Conservation (phyloP, 2,329 filamentous ascomycete genomes). For the Exophiala viscosa region DNA sequence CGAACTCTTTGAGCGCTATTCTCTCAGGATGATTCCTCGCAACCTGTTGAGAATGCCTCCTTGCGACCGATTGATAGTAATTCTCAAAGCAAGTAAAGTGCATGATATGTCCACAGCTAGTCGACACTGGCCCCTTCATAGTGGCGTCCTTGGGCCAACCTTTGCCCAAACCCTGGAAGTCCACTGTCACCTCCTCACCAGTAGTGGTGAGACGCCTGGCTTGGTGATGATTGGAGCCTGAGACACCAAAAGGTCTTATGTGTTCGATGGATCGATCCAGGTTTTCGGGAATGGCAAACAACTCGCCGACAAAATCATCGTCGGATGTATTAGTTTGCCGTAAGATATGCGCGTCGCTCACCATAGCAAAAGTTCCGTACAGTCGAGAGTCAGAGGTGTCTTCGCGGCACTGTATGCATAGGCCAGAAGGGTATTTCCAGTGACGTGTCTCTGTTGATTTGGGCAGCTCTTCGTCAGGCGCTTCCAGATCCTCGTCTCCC, state of each 20-base stretch:
- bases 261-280: constrained; percentile 81
- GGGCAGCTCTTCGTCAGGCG: constrained; percentile 50
- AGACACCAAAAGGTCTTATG: constrained; percentile 84
- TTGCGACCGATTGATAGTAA: constrained; percentile 77
- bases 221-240: constrained; percentile 75
- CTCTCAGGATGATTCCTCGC: constrained; percentile 89
- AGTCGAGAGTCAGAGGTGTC: constrained; percentile 84
- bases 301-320: constrained; percentile 78
- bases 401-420: constrained; percentile 95
- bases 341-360: constrained; percentile 80
- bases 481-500: constrained; percentile 76
- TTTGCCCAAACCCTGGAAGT: constrained; percentile 80
- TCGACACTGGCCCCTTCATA: constrained; percentile 73
- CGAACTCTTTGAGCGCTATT: constrained; percentile 76
- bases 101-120: constrained; percentile 97
- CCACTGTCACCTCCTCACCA: constrained; percentile 67
- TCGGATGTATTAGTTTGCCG: constrained; percentile 82
- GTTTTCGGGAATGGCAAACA: constrained; percentile 67
- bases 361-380: constrained; percentile 88
- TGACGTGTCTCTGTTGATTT: constrained; percentile 62
- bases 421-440: constrained; percentile 89
- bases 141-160: constrained; percentile 72
- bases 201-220: constrained; percentile 72
- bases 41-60: constrained; percentile 87
- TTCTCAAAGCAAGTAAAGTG: constrained; percentile 93